Base-by-base conservation (phyloP, 306 rosid species). In the Cyclanthera cordifolia region DNA sequence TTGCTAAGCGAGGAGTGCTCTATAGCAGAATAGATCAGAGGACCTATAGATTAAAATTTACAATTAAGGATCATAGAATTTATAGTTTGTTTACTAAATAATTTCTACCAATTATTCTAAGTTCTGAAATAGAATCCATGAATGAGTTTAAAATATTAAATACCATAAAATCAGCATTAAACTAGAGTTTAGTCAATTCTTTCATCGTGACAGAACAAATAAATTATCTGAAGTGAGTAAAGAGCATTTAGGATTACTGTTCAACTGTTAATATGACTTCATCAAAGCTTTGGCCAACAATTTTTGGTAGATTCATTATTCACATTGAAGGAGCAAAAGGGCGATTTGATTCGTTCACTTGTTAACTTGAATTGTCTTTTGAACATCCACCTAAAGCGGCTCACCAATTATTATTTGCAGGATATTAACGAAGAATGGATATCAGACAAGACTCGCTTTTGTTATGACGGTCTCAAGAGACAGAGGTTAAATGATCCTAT, bases 401-500 rank as follows among this genome's bases (percentile, higher is more conserved):
- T 34, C 41, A 34, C 41, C 41, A 34, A 34, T 34, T 34, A 66
- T 37, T 6, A 46, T 45, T 46, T 74, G 54, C 84, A 94, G 99
- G 97, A 90, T 78, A 88, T 94, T 76, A 94, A 94, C 79, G 99
- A 94, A 79, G 99, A 94, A 77, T 94, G 99, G 97, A 94, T 94
- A 81, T 94, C 99, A 45, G 99, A 94, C 80, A 94, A 94, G 80
- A 94, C 97, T 77, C 97, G 97, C 53, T 94, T 94, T 65, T 88
- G 91, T 70, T 94, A 90, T 82, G 99, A 94, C 73, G 99, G 99
- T 73, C 87, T 94, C 81, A 94, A 94, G 85, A 94, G 99, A 77
- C 99, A 94, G 81, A 90, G 99, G 77, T 78, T 94, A 70, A 94
- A 88, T 79, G 99, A 94, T 79, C 99, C 97, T 34, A 90, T 94